Conservation (phyloP, 257 asterid genomes). For the Penstemon davidsonii region DNA sequence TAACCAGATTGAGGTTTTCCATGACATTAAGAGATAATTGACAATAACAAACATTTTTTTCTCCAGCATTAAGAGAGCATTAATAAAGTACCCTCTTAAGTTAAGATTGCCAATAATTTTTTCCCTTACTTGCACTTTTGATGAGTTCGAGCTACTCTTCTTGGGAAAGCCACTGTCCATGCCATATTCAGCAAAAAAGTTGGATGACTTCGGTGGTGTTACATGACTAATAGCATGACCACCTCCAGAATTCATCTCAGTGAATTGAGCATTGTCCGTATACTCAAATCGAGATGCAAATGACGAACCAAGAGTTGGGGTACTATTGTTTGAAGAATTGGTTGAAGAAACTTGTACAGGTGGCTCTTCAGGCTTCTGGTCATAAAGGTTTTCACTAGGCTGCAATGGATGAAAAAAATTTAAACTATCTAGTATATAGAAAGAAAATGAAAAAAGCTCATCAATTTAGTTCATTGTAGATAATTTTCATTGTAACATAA, state of each 20-base stretch:
- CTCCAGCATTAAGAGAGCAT: conserved; percentile 13
- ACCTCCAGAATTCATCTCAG: conserved; percentile 69
- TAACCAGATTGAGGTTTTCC: no score
- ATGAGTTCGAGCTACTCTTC: conserved; percentile 64
- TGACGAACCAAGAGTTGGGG: conserved; percentile 49
- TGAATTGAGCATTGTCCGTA: conserved; percentile 62
- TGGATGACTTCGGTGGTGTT: conserved; percentile 80
- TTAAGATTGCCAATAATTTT: conserved; percentile 14
- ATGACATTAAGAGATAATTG: no score
- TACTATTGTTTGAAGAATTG: conserved; percentile 47
- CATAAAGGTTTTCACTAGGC: conserved; percentile 91
- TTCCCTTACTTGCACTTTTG: conserved; percentile 71
- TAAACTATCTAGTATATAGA: conserved; percentile 19
- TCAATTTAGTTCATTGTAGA: neutral
- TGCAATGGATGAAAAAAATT: conserved; percentile 38
- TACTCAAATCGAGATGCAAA: conserved; percentile 83
- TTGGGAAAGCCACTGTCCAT: conserved; percentile 82
- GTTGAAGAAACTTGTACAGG: conserved; percentile 61
- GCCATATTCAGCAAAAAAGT: conserved; percentile 88
- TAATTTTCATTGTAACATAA: conserved; percentile 2
- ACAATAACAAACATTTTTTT: no score
- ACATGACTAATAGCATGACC: conserved; percentile 62
- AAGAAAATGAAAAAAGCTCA: neutral
- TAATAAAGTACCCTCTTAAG: neutral
- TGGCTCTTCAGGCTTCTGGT: conserved; percentile 89